Percentiles rank a stretch among this genome's conserved stretches.
phyloP scores from a whole-genome alignment of 2,329 filamentous ascomycete genomes.

The Clathrospora elynae region DNA sequence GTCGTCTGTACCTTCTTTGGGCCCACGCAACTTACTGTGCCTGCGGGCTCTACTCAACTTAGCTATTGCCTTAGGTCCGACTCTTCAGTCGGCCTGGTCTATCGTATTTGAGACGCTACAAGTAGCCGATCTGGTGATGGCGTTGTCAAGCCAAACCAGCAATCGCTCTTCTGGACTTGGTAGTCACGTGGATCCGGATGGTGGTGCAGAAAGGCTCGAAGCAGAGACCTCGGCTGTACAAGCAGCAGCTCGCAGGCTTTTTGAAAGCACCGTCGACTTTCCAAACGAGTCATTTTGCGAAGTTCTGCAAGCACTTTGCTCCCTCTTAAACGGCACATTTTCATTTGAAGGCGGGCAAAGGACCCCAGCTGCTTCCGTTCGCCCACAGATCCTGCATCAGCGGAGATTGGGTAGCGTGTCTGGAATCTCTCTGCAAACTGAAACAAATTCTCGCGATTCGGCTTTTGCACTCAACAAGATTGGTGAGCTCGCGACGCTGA shows the following conservation, averaged over 20 bases:
- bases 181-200: constrained; percentile 30
- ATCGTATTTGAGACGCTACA: constrained; percentile 92
- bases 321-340: constrained; percentile 60
- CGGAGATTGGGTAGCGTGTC: constrained; percentile 53
- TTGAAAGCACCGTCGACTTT: constrained; percentile 92
- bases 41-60: constrained; percentile 90
- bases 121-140: constrained; percentile 86
- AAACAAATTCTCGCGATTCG: constrained; percentile 52
- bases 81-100: constrained; percentile 80
- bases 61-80: constrained; percentile 91
- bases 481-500: constrained; percentile 53
- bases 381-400: constrained; percentile 41
- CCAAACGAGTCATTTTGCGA: constrained; percentile 80
- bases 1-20: constrained; percentile 60
- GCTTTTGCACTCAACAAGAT: constrained; percentile 57
- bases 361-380: constrained; percentile 26
- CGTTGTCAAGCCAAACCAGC: constrained; percentile 46
- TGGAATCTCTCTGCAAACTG: constrained; percentile 47
- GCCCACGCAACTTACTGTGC: constrained; percentile 87
- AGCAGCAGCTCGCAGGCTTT: constrained; percentile 79
- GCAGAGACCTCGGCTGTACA: constrained; percentile 87
- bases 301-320: constrained; percentile 76
- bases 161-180: constrained; percentile 24
- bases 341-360: constrained; percentile 31
- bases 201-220: constrained; percentile 57